Evolutionary conservation across 805 yeast species (phyloP).

Genomic region (Wickerhamomyces pijperi): DNA sequence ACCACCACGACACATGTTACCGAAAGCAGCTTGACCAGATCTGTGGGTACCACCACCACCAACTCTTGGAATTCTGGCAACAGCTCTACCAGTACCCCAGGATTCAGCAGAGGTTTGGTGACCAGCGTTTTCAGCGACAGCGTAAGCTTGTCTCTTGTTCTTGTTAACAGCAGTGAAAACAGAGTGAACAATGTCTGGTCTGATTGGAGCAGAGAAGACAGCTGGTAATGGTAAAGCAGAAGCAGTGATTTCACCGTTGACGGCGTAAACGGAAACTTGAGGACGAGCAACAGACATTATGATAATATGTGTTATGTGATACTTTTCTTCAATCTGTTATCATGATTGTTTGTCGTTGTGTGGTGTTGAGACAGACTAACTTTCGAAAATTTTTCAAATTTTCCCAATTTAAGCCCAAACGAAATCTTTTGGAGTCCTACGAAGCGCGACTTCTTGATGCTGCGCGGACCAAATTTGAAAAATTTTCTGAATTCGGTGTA

Average conservation of each 20-base stretch:
- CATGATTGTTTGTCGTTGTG: background rate
- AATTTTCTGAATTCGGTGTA: too few species aligned
- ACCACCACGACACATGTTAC: conserved; percentile 99
- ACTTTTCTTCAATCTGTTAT: background rate
- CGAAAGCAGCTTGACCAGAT: conserved; percentile 99
- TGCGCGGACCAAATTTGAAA: too few species aligned
- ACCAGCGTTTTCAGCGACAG: conserved; percentile 98
- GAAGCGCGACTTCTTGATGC: too few species aligned
- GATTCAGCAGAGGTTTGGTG: conserved; percentile 99
- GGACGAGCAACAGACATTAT: conserved; percentile 68
- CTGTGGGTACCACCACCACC: conserved; percentile 99
- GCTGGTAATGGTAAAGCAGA: conserved; percentile 90
- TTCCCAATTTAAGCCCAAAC: background rate
- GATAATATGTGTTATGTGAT: conserved; percentile 9
- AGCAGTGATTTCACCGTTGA: conserved; percentile 78
- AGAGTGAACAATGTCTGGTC: conserved; percentile 98
- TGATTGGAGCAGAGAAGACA: conserved; percentile 98
- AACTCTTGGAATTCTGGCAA: conserved; percentile 99
- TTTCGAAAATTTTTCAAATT: background rate
- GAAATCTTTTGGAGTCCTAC: too few species aligned
- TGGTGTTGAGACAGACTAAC: background rate
- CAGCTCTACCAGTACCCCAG: conserved; percentile 99
- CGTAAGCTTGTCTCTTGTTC: conserved; percentile 99
- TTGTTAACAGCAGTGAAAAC: conserved; percentile 97
- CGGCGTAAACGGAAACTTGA: conserved; percentile 89